These are phyloP conservation scores for Pistacia integerrima DNA, from an alignment of 345 rosid genomes.

Conservation along the genomic window DNA sequence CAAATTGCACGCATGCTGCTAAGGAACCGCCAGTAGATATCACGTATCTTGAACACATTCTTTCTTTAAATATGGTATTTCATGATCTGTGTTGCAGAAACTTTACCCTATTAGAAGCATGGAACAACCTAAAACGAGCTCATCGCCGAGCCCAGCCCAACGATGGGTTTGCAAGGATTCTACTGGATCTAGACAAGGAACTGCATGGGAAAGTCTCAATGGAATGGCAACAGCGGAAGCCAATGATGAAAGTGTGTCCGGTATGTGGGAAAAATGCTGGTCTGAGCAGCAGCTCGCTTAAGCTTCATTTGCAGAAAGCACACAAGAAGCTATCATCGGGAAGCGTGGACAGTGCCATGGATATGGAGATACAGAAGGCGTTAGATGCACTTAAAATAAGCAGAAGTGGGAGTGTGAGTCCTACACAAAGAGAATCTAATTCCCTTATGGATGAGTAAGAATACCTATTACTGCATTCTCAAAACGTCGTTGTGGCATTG, in stretches of 20 bases:
- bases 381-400: constrained; percentile 75
- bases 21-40: neutral
- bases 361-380: constrained; percentile 94
- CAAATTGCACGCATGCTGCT: neutral
- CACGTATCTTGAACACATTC: neutral
- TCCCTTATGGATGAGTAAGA: constrained; percentile 43
- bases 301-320: constrained; percentile 88
- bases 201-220: constrained; percentile 82
- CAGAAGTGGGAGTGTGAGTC: constrained; percentile 67
- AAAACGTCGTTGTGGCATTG: neutral
- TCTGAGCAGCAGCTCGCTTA: constrained; percentile 88
- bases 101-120: constrained; percentile 69
- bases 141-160: constrained; percentile 97
- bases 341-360: constrained; percentile 99
- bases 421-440: constrained; percentile 50
- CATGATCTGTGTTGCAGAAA: constrained; percentile 49
- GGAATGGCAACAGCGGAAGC: constrained; percentile 95
- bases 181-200: constrained; percentile 64
- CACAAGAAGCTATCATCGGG: constrained; percentile 91
- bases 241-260: constrained; percentile 86
- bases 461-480: neutral
- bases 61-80: neutral
- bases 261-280: constrained; percentile 96
- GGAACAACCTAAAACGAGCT: constrained; percentile 74
- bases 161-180: constrained; percentile 83